A percentile compares a stretch with the other conserved stretches of the same genome.
These are phyloP conservation scores for Pseudogymnoascus sp. DNA, from an alignment of 2,329 filamentous ascomycete genomes.

Conservation along the genomic window DNA sequence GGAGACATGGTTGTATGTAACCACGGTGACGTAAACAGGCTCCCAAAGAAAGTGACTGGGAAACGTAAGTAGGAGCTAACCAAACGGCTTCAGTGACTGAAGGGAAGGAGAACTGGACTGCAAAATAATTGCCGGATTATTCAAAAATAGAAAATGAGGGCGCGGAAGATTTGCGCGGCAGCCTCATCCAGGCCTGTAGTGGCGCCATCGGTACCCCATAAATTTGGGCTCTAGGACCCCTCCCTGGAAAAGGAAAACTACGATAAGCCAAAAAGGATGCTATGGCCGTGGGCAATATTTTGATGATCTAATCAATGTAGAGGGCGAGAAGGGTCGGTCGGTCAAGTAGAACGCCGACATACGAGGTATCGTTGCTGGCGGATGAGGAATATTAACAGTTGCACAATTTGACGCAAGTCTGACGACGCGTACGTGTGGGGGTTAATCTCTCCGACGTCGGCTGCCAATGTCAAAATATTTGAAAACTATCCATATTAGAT, in stretches of 20 bases:
- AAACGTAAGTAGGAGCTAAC: not conserved
- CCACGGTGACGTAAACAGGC: not conserved
- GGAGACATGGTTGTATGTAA: not conserved
- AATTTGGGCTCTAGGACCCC: not conserved
- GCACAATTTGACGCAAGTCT: not conserved
- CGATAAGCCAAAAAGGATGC: not conserved
- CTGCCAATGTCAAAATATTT: not conserved
- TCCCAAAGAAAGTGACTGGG: not conserved
- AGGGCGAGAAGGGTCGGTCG: not conserved
- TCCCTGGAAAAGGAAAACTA: not conserved
- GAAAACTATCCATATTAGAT: not conserved
- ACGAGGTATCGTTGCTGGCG: not conserved
- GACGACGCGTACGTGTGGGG: not conserved
- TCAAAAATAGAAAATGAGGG: not conserved
- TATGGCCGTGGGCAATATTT: not conserved
- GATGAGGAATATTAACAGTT: not conserved
- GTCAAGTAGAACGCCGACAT: not conserved
- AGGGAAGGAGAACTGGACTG: not conserved
- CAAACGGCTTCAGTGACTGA: not conserved
- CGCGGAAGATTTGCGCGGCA: not conserved
- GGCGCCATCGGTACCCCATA: conserved; percentile 1
- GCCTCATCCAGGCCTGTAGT: not conserved
- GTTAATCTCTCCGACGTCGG: not conserved
- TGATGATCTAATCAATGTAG: not conserved
- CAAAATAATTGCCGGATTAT: not conserved